Evolutionary conservation across 345 rosid genomes (phyloP).

Genomic region (Ceriops decandra): DNA sequence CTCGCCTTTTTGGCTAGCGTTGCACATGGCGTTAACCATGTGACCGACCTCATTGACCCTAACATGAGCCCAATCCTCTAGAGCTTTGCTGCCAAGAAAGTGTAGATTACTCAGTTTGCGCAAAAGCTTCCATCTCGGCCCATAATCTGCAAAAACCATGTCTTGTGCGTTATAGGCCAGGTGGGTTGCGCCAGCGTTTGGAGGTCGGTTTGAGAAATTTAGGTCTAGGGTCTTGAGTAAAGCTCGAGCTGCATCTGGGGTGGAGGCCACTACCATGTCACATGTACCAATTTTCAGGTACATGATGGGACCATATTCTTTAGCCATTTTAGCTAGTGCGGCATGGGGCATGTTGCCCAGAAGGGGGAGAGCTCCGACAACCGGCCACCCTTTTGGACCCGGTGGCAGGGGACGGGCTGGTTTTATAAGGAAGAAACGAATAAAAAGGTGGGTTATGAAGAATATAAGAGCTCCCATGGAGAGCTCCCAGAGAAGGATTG

Average conservation of each 20-base stretch:
- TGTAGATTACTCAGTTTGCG: constrained; percentile 57
- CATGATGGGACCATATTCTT: constrained; percentile 49
- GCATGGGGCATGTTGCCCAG: constrained; percentile 58
- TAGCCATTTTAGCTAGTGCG: constrained; percentile 43
- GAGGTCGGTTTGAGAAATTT: constrained; percentile 56
- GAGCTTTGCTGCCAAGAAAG: constrained; percentile 60
- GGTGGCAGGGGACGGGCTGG: constrained; percentile 31
- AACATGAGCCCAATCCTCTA: constrained; percentile 40
- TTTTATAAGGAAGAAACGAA: constrained; percentile 15
- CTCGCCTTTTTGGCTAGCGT: constrained; percentile 23
- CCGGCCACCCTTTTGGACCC: constrained; percentile 56
- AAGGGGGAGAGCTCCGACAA: constrained; percentile 51
- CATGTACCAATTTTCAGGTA: constrained; percentile 50
- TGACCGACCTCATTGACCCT: constrained; percentile 37
- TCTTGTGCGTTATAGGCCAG: constrained; percentile 55
- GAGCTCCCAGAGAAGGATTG: constrained; percentile 11
- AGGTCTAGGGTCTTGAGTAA: constrained; percentile 51
- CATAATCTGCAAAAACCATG: constrained; percentile 58
- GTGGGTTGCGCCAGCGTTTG: constrained; percentile 50
- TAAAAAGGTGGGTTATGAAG: constrained; percentile 22
- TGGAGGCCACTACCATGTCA: constrained; percentile 55
- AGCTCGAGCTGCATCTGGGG: constrained; percentile 49
- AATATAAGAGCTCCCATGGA: constrained; percentile 22
- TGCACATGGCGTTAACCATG: constrained; percentile 46
- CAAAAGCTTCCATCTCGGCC: constrained; percentile 50